Base-by-base conservation (phyloP, 169 alveolate genomes). In the Cryptosporidium xiaoi region DNA sequence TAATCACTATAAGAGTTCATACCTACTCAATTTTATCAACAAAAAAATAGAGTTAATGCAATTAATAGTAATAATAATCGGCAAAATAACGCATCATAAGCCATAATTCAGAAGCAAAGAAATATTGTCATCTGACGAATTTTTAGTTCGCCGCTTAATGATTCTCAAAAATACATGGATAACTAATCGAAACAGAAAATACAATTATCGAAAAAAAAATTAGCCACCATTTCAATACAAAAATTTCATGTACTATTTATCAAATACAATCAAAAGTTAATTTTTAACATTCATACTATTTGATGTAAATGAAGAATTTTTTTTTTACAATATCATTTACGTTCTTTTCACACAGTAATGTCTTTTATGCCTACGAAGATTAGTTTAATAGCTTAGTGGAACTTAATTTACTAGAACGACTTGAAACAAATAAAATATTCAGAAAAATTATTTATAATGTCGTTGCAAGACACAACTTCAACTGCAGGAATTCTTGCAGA, bases 401-500 rank as follows among this genome's bases (percentile, higher is more conserved):
- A 24, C 7, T 1, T 13, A 62, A 33, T 2, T 20, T 27, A 33
- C 18, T 24, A 15, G 67, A 62, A 29, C 36, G 6, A 62, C 24
- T 24, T 6, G 67, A 24, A 62, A 33, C 33, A 62, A 29, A 20
- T 62, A 62, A 4, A 15, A 15, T 27, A 6, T 27, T 55, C 44
- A 20, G 4, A 51, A 20, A 20, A 15, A 18, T 33, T 69, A 69
- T 34, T 29, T 5, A 60, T 12, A 20, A 77, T 77, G 87, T 51
- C 87, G 7, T 40, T 77, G 60, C 87, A 77, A 60, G 87, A 77
- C 56, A 77, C 87, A 40, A 71, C 87, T 16, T 77, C 87, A 40
- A 77, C 87, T 77, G 87, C 87, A 20, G 87, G 87, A 44, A 77
- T 77, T 27, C 71, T 77, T 36, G 87, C 87, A 27, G 87, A 77